Evolutionary conservation across 1,284 basidiomycete genomes (phyloP).

Genomic region (Microbotryum intermedium): DNA sequence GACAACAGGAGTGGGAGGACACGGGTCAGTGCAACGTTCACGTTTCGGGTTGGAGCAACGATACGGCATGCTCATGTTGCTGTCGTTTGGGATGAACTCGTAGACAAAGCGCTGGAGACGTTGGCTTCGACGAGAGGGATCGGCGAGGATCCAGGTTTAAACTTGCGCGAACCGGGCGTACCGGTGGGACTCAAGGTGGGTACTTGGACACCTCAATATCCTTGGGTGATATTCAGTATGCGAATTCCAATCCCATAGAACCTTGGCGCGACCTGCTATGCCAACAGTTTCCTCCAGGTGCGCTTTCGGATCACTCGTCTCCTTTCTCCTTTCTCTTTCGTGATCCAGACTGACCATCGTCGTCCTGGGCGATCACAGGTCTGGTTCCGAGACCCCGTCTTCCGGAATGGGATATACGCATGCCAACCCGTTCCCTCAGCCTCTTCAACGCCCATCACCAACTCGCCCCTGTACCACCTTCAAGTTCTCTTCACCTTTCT

Average conservation of each 20-base stretch:
- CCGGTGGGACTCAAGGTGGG: conserved; percentile 71
- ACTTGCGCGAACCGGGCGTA: conserved; percentile 46
- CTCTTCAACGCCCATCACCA: not conserved
- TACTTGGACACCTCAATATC: conserved; percentile 1
- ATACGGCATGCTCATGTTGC: too few relatives aligned
- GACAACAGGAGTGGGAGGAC: conserved; percentile 67
- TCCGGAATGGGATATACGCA: conserved; percentile 52
- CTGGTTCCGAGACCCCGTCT: conserved; percentile 57
- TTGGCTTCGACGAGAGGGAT: conserved; percentile 52
- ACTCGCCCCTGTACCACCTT: conserved; percentile 43
- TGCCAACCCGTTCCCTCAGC: conserved; percentile 36
- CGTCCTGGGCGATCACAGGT: conserved; percentile 42
- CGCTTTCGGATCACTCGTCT: conserved; percentile 6
- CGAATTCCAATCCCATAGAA: conserved; percentile 48
- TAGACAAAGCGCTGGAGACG: conserved; percentile 48
- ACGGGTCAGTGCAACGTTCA: conserved; percentile 43
- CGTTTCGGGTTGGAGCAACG: not conserved
- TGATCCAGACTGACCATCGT: not conserved
- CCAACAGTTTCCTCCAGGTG: conserved; percentile 82
- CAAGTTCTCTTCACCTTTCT: conserved; percentile 59
- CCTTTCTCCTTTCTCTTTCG: too few relatives aligned
- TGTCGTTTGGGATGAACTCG: not conserved
- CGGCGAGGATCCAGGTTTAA: conserved; percentile 48
- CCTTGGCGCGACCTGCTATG: conserved; percentile 65
- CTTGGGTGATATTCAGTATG: conserved; percentile 11